Percentiles rank a stretch among this genome's conserved stretches.
Evolutionary conservation across 2,329 filamentous ascomycete genomes (phyloP).

Genomic region (Scolecobasidium constrictum): DNA sequence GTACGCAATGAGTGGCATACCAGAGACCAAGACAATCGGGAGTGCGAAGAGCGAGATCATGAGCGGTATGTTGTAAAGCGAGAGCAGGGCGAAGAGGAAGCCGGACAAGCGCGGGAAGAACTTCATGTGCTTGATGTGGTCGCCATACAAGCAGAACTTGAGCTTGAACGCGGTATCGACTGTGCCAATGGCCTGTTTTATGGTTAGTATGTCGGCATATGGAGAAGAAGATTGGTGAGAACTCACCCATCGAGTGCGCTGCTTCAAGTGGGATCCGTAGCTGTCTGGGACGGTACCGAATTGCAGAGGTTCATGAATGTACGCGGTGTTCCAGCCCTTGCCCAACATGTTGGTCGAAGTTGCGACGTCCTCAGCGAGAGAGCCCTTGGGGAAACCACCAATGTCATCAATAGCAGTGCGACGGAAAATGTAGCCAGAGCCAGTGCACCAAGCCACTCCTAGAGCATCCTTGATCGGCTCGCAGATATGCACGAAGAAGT

Average conservation of each 20-base stretch:
- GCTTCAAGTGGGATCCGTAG: conserved; percentile 15
- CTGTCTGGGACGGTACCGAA: conserved; percentile 16
- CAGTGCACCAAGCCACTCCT: conserved; percentile 52
- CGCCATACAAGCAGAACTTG: conserved; percentile 15
- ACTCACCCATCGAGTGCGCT: conserved; percentile 15
- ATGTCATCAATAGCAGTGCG: conserved; percentile 50
- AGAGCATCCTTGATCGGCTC: conserved; percentile 35
- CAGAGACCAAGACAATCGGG: conserved; percentile 11
- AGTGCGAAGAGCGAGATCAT: conserved; percentile 12
- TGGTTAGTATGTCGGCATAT: background rate
- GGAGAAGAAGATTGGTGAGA: background rate
- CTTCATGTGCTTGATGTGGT: conserved; percentile 11
- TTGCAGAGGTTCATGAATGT: conserved; percentile 16
- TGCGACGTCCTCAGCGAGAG: conserved; percentile 49
- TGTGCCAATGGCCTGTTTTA: conserved; percentile 13
- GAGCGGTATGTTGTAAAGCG: conserved; percentile 10
- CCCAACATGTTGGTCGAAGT: conserved; percentile 49
- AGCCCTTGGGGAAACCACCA: conserved; percentile 50
- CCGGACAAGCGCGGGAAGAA: conserved; percentile 12
- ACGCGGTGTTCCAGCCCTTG: conserved; percentile 49
- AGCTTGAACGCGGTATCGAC: conserved; percentile 15
- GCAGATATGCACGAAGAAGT: conserved; percentile 47
- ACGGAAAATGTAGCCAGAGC: conserved; percentile 50
- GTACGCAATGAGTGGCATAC: conserved; percentile 12
- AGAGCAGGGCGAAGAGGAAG: conserved; percentile 12